Evolutionary conservation across 1,284 basidiomycete genomes (phyloP), one percentile per base, ranked within the genome.

Genomic region (Stereum hirsutum): DNA sequence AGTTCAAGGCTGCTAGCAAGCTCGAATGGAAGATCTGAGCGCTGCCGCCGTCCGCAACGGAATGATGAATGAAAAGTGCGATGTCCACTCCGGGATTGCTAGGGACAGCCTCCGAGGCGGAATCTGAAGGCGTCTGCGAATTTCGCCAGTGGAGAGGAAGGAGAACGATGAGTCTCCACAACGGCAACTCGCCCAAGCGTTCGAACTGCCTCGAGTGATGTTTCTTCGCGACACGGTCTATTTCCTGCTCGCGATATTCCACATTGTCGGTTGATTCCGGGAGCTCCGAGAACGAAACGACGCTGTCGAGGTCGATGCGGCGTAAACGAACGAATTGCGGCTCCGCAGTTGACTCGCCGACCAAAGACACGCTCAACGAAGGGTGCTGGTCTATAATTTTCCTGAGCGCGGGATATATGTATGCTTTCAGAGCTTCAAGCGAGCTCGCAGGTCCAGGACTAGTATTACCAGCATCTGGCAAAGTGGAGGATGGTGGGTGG

Each of bases 31-130:
- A 44, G 4, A 39, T 41, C 23, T 20, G n/a, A 4, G 43, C 39
- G 24, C 39, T 33, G n/a, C 31, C 30, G 36, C 46, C 46, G 19
- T 47, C 46, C 20, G 43, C 40, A 21, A 48, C 40, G 28, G 42
- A 32, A 34, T 45, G 47, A 28, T 48, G 44, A 8, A 46, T 20
- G 44, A 46, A 48, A 2, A 48, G 20, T 14, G 41, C 41, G 19
- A 47, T 26, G 26, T 47, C 46, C 15, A 45, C 33, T 19, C 37
- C 28, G 17, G 24, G 10, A 25, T 17, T 19, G 17, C 15, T 36
- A 4, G 25, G 6, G 14, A 14, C 14, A 2, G 31, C 19, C 5
- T 28, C 10, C 24, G 23, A 5, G 2, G 7, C 11, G 3, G 35
- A n/a, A 15, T n/a, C n/a, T n/a, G n/a, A n/a, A n/a, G n/a, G n/a